Evolutionary conservation across 441 rosid species (phyloP), one percentile per base, ranked within the genome.

Genomic region (Jatropha multifida): DNA sequence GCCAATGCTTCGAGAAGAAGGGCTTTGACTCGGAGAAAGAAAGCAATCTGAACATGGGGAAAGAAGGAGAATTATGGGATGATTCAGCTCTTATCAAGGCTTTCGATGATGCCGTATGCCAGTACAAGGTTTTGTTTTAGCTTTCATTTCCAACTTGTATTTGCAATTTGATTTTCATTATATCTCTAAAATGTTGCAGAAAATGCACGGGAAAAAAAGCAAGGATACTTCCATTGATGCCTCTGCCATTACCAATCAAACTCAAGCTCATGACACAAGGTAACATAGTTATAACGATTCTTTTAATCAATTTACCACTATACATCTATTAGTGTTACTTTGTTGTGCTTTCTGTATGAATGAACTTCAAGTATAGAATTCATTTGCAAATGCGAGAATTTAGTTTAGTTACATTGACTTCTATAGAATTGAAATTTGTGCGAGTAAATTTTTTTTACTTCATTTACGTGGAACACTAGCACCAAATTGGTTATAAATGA

Each of bases 31-130:
- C 2, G 4, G 59, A 55, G 59, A 55, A 5, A 7, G 7, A 17
- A 40, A n/a, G 40, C 18, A 54, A 17, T 3, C 26, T 14, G n/a
- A 52, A 17, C 63, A 86, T 84, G 88, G 89, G 78, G 12, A 84
- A 80, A 78, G 88, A 70, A 72, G 84, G 84, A 15, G 88, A 83
- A 20, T 67, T 89, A 12, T 89, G 91, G 94, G 94, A 88, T 69
- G 91, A 89, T 77, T 88, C 89, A 0, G 88, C 86, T 63, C 89
- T 89, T 74, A 18, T 89, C 78, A 73, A 77, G 78, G 91, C 94
- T 61, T 87, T 89, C 81, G 88, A 89, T 75, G 77, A 83, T 67
- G 93, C 91, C 83, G 80, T 89, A 81, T 84, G 83, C 65, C 83
- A 76, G 59, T 85, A 87, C 82, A 86, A 85, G 88, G 91, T 86